Conservation (phyloP, 257 asterid genomes). For the Nicotiana undulata region DNA sequence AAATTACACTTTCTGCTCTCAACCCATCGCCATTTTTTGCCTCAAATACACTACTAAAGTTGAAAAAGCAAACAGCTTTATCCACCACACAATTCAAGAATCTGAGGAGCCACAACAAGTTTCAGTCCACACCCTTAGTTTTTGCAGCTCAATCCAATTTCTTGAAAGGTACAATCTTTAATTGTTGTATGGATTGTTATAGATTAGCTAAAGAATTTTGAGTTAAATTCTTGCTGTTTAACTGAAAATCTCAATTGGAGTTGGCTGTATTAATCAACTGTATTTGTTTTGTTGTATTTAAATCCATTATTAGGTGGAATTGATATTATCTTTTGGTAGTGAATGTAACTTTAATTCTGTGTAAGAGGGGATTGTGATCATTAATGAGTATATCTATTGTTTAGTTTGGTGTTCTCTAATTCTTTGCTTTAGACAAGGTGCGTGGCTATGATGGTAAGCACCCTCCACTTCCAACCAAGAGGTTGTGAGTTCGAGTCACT, state of each 20-base stretch:
- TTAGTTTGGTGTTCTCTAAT: neutral
- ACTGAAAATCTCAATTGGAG: neutral
- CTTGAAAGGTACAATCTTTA: constrained; percentile 37
- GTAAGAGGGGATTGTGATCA: neutral
- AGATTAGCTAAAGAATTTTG: neutral
- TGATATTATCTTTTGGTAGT: neutral
- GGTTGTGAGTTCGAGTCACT: too few species aligned
- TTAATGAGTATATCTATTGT: neutral
- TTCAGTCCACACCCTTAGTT: constrained; percentile 20
- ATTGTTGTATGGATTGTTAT: neutral
- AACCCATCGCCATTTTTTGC: constrained; percentile 27
- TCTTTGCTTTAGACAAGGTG: too few species aligned
- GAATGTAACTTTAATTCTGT: neutral
- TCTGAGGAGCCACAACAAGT: constrained; percentile 21
- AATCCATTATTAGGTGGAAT: too few species aligned
- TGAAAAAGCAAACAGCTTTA: constrained; percentile 28
- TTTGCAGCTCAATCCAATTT: constrained; percentile 54
- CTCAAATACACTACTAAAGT: constrained; percentile 19
- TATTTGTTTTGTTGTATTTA: neutral
- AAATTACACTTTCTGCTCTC: neutral
- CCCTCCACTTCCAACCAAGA: too few species aligned
- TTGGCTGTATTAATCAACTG: neutral
- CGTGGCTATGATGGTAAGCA: too few species aligned
- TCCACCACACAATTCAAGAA: constrained; percentile 22
- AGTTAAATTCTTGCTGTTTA: neutral